Evolutionary conservation across 345 rosid species (phyloP).

Genomic region (Gossypium sturtianum): DNA sequence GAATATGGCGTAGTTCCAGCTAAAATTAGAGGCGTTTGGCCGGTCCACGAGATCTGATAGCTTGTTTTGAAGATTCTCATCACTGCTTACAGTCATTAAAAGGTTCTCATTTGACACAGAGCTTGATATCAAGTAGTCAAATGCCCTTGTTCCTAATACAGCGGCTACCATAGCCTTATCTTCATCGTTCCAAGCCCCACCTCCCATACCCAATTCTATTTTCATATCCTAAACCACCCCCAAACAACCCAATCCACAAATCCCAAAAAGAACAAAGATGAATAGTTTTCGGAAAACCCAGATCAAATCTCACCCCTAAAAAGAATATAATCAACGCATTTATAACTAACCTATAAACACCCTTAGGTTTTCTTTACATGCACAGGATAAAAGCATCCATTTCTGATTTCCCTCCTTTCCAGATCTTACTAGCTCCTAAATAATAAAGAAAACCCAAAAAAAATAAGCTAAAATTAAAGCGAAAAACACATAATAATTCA

Average conservation of each 20-base stretch:
- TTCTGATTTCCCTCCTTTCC: constrained; percentile 16
- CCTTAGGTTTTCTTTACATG: constrained; percentile 9
- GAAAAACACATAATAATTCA: constrained; percentile 7
- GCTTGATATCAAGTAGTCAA: constrained; percentile 62
- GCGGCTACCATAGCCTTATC: constrained; percentile 61
- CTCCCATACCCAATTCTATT: constrained; percentile 49
- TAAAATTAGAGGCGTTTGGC: constrained; percentile 64
- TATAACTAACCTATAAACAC: constrained; percentile 1
- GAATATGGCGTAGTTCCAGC: constrained; percentile 95
- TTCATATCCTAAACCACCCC: constrained; percentile 33
- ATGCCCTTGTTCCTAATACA: constrained; percentile 75
- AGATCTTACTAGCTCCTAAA: constrained; percentile 38
- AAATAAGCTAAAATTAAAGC: constrained; percentile 8
- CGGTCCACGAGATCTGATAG: constrained; percentile 85
- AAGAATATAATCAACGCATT: constrained; percentile 18
- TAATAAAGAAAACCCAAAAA: constrained; percentile 26
- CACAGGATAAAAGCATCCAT: constrained; percentile 6
- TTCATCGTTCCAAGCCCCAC: constrained; percentile 66
- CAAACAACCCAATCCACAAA: neutral
- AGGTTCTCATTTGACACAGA: constrained; percentile 59
- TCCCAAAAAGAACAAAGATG: neutral
- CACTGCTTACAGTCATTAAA: constrained; percentile 51
- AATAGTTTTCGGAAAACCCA: constrained; percentile 3
- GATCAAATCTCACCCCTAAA: constrained; percentile 20
- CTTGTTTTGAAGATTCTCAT: constrained; percentile 75